These are phyloP conservation scores for Pythium vanterpoolii DNA, from an alignment of 352 stramenopile species.

Conservation along the genomic window DNA sequence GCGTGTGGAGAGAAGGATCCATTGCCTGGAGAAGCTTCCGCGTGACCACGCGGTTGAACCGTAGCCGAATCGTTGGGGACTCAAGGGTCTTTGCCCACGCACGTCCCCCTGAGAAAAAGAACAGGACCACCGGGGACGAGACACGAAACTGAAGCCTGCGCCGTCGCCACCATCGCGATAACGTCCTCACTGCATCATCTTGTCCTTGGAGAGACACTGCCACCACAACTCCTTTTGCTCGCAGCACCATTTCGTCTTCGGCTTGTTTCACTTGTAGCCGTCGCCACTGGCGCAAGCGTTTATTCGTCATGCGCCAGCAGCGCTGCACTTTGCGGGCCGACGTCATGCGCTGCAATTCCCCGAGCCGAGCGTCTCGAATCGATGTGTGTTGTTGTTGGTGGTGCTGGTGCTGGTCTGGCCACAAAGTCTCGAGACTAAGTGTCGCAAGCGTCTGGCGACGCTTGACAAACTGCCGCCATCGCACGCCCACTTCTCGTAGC, in stretches of 20 bases:
- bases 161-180: not conserved
- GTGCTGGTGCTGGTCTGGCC: slow-evolving; percentile 1
- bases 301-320: slow-evolving; percentile 15
- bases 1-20: slow-evolving; percentile 8
- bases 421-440: slow-evolving; percentile 12
- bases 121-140: not conserved
- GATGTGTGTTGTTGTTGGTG: no score
- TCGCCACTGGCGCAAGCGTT: not conserved
- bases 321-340: slow-evolving; percentile 21
- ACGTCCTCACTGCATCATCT: not conserved
- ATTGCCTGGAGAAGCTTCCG: slow-evolving; percentile 39
- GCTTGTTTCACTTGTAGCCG: slow-evolving; percentile 4
- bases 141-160: not conserved
- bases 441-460: not conserved
- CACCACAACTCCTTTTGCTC: no score
- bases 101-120: slow-evolving; percentile 42
- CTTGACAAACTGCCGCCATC: slow-evolving; percentile 13
- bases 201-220: not conserved
- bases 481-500: slow-evolving; percentile 2
- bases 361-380: slow-evolving; percentile 7
- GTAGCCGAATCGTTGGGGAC: not conserved
- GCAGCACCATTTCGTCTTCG: slow-evolving; percentile 18
- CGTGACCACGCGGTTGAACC: not conserved
- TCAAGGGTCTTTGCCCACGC: slow-evolving; percentile 25
- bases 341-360: slow-evolving; percentile 15